Percentiles rank a stretch among this genome's conserved stretches.
Conservation (phyloP, 139 green algal species). For the Mesotaenium endlicherianum region DNA sequence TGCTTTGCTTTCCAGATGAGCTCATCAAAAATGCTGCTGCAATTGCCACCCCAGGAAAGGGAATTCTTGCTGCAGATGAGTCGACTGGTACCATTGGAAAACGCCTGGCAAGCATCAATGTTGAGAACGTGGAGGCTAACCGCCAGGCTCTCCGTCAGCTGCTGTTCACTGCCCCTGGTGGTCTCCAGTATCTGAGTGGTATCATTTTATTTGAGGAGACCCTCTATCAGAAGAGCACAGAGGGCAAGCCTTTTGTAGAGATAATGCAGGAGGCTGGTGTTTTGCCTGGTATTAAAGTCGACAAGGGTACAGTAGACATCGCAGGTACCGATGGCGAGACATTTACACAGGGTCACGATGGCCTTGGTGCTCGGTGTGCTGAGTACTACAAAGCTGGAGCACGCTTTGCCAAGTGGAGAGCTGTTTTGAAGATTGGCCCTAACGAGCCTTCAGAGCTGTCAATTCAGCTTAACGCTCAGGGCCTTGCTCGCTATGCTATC, state of each 20-base stretch:
- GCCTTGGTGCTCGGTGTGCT: conserved; percentile 63
- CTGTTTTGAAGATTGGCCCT: conserved; percentile 74
- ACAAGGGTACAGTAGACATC: conserved; percentile 75
- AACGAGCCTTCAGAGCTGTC: conserved; percentile 63
- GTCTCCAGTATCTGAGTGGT: conserved; percentile 61
- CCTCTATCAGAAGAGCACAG: conserved; percentile 78
- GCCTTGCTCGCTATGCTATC: conserved; percentile 85
- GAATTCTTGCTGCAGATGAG: conserved; percentile 97
- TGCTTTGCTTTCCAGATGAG: conserved; percentile 28
- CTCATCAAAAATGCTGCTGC: conserved; percentile 37
- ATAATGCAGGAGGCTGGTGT: conserved; percentile 57
- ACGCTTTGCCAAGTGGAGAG: conserved; percentile 92
- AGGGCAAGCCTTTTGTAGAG: conserved; percentile 70
- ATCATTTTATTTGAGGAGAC: conserved; percentile 90
- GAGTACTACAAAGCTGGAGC: conserved; percentile 81
- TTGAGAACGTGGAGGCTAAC: conserved; percentile 98
- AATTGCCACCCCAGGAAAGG: conserved; percentile 65
- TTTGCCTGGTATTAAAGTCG: conserved; percentile 59
- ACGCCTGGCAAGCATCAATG: conserved; percentile 90
- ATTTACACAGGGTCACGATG: conserved; percentile 79
- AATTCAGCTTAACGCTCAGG: conserved; percentile 76
- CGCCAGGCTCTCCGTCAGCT: conserved; percentile 90
- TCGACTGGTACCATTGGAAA: conserved; percentile 96
- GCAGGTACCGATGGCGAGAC: conserved; percentile 74
- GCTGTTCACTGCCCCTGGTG: conserved; percentile 78